Percentiles rank a stretch among this genome's conserved stretches.
Conservation (phyloP, 306 rosid species). For the Pachyrhizus erosus region DNA sequence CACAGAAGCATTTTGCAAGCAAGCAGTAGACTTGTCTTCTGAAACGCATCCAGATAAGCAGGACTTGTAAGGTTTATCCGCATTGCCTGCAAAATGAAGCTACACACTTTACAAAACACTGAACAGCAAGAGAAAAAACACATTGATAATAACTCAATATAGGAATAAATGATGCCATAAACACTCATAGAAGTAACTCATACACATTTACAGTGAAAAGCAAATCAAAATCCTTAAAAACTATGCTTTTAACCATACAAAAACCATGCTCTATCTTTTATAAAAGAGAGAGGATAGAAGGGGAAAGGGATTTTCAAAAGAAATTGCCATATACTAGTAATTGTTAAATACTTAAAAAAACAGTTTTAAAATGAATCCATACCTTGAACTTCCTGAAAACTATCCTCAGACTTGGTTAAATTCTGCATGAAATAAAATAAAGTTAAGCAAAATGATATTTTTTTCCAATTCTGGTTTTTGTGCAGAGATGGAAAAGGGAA, state of each 20-base stretch:
- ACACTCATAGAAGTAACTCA: neutral
- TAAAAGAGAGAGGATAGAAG: neutral
- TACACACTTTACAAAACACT: conserved; percentile 25
- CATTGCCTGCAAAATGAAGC: conserved; percentile 58
- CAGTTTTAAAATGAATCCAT: conserved; percentile 30
- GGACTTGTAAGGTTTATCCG: conserved; percentile 46
- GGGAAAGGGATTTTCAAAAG: conserved; percentile 9
- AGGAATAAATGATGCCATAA: conserved; percentile 1
- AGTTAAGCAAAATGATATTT: neutral
- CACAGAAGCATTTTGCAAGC: conserved; percentile 48
- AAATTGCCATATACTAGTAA: neutral
- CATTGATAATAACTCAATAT: neutral
- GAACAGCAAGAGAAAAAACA: conserved; percentile 21
- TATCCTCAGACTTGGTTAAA: conserved; percentile 45
- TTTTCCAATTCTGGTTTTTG: neutral
- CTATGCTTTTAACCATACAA: neutral
- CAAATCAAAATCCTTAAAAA: neutral
- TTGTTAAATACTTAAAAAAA: neutral
- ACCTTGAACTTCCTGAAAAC: conserved; percentile 60
- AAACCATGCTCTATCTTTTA: neutral
- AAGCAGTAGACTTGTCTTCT: conserved; percentile 44
- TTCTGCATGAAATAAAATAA: conserved; percentile 56
- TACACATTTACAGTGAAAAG: conserved; percentile 16
- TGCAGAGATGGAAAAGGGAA: neutral
- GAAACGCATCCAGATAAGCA: conserved; percentile 48